Evolutionary conservation across 2,329 filamentous ascomycete genomes (phyloP).

Genomic region (Pyricularia sp.): DNA sequence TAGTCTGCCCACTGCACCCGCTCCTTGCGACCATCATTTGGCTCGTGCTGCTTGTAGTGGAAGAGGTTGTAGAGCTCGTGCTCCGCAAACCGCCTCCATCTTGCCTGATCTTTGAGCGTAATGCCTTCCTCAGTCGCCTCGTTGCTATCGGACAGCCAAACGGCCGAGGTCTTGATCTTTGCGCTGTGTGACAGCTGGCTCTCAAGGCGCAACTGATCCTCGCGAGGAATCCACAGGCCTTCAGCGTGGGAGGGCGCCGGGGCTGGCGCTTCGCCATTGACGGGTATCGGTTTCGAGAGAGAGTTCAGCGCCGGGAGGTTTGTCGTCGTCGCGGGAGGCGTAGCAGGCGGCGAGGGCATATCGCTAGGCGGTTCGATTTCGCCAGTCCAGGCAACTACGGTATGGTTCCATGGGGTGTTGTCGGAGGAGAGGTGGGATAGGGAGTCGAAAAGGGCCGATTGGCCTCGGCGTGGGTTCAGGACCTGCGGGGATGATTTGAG

Average conservation of each 20-base stretch:
- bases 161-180: slow-evolving; percentile 71
- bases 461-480: slow-evolving; percentile 68
- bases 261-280: slow-evolving; percentile 55
- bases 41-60: slow-evolving; percentile 93
- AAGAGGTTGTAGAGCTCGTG: slow-evolving; percentile 87
- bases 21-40: slow-evolving; percentile 74
- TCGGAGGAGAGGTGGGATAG: slow-evolving; percentile 82
- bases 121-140: slow-evolving; percentile 60
- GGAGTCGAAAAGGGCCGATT: slow-evolving; percentile 86
- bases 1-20: slow-evolving; percentile 87
- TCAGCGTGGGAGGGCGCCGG: slow-evolving; percentile 49
- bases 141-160: slow-evolving; percentile 77
- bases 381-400: slow-evolving; percentile 88
- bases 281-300: slow-evolving; percentile 69
- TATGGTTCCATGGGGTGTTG: slow-evolving; percentile 81
- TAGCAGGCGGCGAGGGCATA: slow-evolving; percentile 33
- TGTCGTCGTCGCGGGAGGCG: slow-evolving; percentile 39
- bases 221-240: slow-evolving; percentile 59
- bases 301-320: slow-evolving; percentile 54
- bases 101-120: slow-evolving; percentile 67
- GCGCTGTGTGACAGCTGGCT: slow-evolving; percentile 62
- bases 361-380: slow-evolving; percentile 56
- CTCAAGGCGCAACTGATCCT: slow-evolving; percentile 66
- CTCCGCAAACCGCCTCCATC: slow-evolving; percentile 88
- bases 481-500: slow-evolving; percentile 38